Percentiles rank a stretch among this genome's conserved stretches.
Conservation (phyloP, 2,329 filamentous ascomycete genomes). For the Fusarium hainanense region DNA sequence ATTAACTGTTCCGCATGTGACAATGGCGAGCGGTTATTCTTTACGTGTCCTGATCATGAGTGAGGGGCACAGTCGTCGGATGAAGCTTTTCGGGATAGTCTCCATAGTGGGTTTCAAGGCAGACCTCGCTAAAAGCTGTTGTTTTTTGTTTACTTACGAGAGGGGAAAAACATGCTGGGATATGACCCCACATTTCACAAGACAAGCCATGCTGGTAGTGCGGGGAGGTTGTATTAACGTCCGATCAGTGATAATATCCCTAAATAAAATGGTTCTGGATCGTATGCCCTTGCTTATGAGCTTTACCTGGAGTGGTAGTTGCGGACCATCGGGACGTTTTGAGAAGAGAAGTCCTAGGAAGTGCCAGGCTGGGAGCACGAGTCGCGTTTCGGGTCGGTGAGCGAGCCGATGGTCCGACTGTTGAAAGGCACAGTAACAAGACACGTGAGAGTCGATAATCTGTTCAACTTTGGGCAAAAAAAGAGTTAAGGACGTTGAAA, state of each 20-base stretch:
- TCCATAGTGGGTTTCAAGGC: constrained; percentile 16
- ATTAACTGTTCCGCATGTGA: neutral
- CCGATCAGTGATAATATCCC: neutral
- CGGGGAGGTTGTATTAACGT: constrained; percentile 19
- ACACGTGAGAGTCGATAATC: neutral
- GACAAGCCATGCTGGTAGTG: constrained; percentile 27
- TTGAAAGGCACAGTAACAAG: neutral
- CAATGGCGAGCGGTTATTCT: neutral
- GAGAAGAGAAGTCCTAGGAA: constrained; percentile 11
- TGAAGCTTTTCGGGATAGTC: constrained; percentile 28
- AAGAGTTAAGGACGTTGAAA: neutral
- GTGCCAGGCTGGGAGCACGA: constrained; percentile 23
- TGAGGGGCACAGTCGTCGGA: neutral
- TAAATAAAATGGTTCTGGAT: constrained; percentile 8
- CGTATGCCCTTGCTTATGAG: constrained; percentile 15
- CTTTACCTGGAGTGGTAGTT: constrained; percentile 20
- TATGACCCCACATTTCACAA: constrained; percentile 22
- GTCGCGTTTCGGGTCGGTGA: constrained; percentile 32
- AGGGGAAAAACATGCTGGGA: constrained; percentile 1
- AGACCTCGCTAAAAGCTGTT: constrained; percentile 13
- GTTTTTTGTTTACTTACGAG: constrained; percentile 21
- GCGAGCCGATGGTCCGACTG: constrained; percentile 23
- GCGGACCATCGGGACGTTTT: constrained; percentile 21
- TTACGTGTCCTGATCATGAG: no score
- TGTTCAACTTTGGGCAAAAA: neutral